Base-by-base conservation (phyloP, 1,139 yeast species). In the Nakaseomyces uthaithaninus region DNA sequence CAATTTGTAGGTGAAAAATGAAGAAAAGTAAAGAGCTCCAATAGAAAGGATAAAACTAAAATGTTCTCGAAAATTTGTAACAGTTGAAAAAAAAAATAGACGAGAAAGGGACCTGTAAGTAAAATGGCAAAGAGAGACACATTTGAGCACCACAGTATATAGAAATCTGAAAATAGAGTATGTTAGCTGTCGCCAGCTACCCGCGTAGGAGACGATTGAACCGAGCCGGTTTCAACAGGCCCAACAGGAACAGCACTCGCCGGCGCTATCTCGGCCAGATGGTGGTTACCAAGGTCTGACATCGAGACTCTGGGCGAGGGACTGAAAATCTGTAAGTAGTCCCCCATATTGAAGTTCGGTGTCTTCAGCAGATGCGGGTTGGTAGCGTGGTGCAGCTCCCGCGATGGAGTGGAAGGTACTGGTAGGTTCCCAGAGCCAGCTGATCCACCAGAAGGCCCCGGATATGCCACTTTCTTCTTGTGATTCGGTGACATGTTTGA, bases 331-430 rank as follows among this genome's bases (percentile, higher is more conserved):
- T 57, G 63, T 15, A 59, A 56, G 45, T 58, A 58, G 40, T 59
- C 63, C 3, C 61, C 61, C 60, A 59, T 57, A 46, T 57, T 56
- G 40, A 59, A 59, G 39, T 57, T 58, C 6, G 61, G 61, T 5
- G 60, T 57, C 38, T 51, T 54, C 23, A 56, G 42, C n/a, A 57
- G 28, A 23, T 45, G 43, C 11, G 22, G 40, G 40, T 30, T 40
- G 16, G 45, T 14, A 43, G 42, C 15, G 47, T 42, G 24, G 43
- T 36, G 23, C 42, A 49, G 38, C 22, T 54, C 57, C 19, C 59
- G 41, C 6, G 60, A 55, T 6, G 60, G 60, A 2, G 60, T 55
- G 4, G 55, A 51, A 10, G 60, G 59, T n/a, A 38, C 14, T 10
- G n/a, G 27, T 3, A 20, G 22, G 24, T 11, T 30, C 2, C 27